Conservation (phyloP, 148 eudicot genomes). For the Vaccinium darrowii region DNA sequence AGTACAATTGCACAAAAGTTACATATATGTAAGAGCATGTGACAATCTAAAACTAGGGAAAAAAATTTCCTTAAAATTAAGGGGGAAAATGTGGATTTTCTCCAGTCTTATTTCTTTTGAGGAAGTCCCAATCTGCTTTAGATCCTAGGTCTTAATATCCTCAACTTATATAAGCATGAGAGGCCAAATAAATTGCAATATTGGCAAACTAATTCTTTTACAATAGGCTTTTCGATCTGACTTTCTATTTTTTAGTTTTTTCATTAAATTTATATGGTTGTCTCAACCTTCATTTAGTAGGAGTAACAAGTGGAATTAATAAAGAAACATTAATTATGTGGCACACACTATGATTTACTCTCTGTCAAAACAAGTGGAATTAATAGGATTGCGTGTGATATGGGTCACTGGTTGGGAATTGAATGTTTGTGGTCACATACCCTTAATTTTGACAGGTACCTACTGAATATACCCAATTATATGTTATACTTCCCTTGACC, state of each 20-base stretch:
- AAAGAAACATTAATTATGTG: too few species aligned
- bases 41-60: too few species aligned
- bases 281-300: neutral
- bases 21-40: neutral
- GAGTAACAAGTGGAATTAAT: neutral
- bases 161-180: neutral
- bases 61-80: too few species aligned
- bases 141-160: too few species aligned
- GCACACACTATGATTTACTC: too few species aligned
- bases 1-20: neutral
- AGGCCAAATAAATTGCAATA: neutral
- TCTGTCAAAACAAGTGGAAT: neutral
- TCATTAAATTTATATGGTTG: neutral
- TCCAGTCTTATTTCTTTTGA: too few species aligned
- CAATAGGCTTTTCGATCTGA: neutral
- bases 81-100: too few species aligned
- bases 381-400: neutral
- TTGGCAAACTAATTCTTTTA: neutral
- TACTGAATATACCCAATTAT: neutral
- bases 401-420: neutral
- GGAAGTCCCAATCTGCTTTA: too few species aligned
- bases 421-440: constrained; percentile 9
- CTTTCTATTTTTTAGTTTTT: too few species aligned
- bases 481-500: neutral
- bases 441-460: constrained; percentile 1